Base-by-base conservation (phyloP, 306 rosid genomes). In the Trifolium fragiferum region DNA sequence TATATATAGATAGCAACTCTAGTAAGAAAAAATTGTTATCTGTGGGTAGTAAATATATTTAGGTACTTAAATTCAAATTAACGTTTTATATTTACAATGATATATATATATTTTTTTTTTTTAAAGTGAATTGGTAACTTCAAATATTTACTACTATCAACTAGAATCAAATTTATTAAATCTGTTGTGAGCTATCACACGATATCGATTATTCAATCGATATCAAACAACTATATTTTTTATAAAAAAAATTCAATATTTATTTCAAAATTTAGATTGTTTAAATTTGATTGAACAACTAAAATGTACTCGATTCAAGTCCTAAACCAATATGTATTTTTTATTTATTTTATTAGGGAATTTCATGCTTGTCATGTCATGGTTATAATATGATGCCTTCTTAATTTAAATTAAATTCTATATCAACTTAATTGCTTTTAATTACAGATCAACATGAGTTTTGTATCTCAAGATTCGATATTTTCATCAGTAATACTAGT, bases 381-480 rank as follows among this genome's bases (percentile, higher is more conserved):
- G 63, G 64, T 19, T 13, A 21, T 35, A 35, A 53, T 30, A 18
- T 19, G 19, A 53, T 18, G 27, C 12, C 46, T 44, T 73, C 20
- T 30, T 25, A 8, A 37, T 37, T 37, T 25, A 60, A 19, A 16
- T 7, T 60, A 30, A 60, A 30, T 12, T 25, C 1, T 47, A 9
- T 47, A 30, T 11, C 0, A 8, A n/a, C 37, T 33, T 63, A 64
- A 33, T 65, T 76, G 12, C 46, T 21, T 30, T 46, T 6, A 46
- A 58, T 69, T 62, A 63, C 85, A 89, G 88, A 72, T 68, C 12
- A 84, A 76, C 51, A 89, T 87, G 91, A 76, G 3, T 21, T 68
- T 21, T 25, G 32, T 37, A 64, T 35, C 46, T 70, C 77, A 49
- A 70, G 58, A 40, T 67, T 70, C 73, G 81, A 61, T 66, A 43